Evolutionary conservation across 169 alveolate species (phyloP).

Genomic region (Neospora caninum): DNA sequence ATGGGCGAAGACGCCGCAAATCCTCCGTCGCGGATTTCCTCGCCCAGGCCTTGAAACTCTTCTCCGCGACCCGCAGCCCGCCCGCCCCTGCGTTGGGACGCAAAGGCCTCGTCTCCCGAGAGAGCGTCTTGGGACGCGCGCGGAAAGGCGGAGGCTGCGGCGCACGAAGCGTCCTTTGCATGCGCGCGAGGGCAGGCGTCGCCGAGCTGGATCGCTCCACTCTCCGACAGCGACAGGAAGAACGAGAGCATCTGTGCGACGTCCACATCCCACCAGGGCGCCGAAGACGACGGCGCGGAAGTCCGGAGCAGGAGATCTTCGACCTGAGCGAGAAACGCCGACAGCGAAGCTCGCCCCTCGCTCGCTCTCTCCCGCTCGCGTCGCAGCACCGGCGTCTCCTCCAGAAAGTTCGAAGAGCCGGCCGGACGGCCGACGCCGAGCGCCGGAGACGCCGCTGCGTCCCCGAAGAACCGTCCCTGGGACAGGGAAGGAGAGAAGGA

Average conservation of each 20-base stretch:
- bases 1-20: neutral
- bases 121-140: neutral
- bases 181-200: neutral
- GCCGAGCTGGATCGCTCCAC: neutral
- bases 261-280: slow-evolving; percentile 8
- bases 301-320: neutral
- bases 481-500: neutral
- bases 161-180: too few relatives aligned
- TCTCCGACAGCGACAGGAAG: neutral
- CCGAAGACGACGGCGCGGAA: neutral
- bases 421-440: neutral
- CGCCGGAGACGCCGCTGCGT: neutral
- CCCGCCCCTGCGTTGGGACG: too few relatives aligned
- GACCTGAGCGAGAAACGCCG: neutral
- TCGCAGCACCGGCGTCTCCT: neutral
- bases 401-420: neutral
- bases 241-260: neutral
- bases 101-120: too few relatives aligned
- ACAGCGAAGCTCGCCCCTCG: neutral
- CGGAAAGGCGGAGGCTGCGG: too few relatives aligned
- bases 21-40: neutral
- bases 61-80: too few relatives aligned
- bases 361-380: neutral
- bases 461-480: neutral
- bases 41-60: neutral